Conservation (phyloP, 768 basidiomycete species). For the Lentinula raphanica region DNA sequence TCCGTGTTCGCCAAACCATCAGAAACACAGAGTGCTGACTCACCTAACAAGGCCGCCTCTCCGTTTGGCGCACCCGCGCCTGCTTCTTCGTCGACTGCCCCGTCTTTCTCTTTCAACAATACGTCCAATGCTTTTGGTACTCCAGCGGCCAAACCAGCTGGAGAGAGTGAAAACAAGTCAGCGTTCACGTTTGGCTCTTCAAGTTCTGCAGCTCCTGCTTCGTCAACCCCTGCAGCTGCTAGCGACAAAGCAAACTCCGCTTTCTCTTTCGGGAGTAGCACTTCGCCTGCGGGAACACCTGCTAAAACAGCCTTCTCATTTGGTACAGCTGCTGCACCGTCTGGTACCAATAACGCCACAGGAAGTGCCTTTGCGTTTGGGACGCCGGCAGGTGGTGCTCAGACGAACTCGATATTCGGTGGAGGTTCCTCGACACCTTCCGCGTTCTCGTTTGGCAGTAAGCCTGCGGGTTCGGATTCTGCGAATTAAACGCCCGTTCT, state of each 20-base stretch:
- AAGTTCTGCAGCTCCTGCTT: neutral
- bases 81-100: neutral
- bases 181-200: constrained; percentile 3
- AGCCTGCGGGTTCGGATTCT: neutral
- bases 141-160: neutral
- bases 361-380: neutral
- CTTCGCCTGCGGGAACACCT: neutral
- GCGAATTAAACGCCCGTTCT: neutral
- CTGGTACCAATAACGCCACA: neutral
- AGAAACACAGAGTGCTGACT: neutral
- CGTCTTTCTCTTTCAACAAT: neutral
- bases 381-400: neutral
- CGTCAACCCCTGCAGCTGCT: neutral
- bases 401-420: neutral
- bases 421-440: neutral
- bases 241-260: neutral
- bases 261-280: constrained; percentile 1
- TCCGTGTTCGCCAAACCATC: neutral
- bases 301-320: constrained; percentile 2
- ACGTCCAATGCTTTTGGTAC: neutral
- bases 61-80: neutral
- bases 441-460: constrained; percentile 1
- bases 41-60: neutral
- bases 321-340: neutral
- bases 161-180: neutral